Evolutionary conservation across 2,329 filamentous ascomycete species (phyloP), one percentile per base, ranked within the genome.

Genomic region (Verticillium tricorpus): DNA sequence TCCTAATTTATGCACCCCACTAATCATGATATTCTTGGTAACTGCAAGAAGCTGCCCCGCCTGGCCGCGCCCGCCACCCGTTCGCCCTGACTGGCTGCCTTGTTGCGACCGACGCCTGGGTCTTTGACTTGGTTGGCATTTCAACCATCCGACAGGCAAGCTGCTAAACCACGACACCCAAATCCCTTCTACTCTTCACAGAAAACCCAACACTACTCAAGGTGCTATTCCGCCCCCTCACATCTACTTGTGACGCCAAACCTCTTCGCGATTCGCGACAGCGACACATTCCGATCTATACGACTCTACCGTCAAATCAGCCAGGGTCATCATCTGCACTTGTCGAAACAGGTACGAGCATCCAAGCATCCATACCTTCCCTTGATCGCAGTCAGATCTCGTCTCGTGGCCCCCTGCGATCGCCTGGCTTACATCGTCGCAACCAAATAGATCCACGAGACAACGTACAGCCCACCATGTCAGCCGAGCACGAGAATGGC

Each of bases 401-500:
- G 19, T 22, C 19, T 50, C 19, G 19, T 2, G n/a, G 4, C 25
- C 12, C 9, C 19, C 19, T 50, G 17, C 19, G n/a, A 50, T 8
- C 45, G 45, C n/a, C n/a, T 25, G n/a, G 45, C 45, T 50, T 6
- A 50, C 19, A n/a, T 22, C 9, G 8, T 22, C 9, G n/a, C n/a
- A 8, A 22, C 12, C n/a, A 19, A 9, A 12, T 6, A 50, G 45
- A 50, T 15, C 15, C 12, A 17, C 17, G 12, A 40, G 12, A 15
- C 14, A 40, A 28, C 17, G 6, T 22, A 50, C 45, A 50, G 19
- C 5, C 28, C 65, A 76, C 61, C 39, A 86, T 85, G 82, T 80
- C 81, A 60, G 78, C 80, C 64, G 79, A 82, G 69, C 77, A 82
- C 67, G 79, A 85, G 63, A 80, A 80, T 65, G 80, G 80, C 67